Evolutionary conservation across 1,284 basidiomycete genomes (phyloP).

Genomic region (Cutaneotrichosporon spelunceum): DNA sequence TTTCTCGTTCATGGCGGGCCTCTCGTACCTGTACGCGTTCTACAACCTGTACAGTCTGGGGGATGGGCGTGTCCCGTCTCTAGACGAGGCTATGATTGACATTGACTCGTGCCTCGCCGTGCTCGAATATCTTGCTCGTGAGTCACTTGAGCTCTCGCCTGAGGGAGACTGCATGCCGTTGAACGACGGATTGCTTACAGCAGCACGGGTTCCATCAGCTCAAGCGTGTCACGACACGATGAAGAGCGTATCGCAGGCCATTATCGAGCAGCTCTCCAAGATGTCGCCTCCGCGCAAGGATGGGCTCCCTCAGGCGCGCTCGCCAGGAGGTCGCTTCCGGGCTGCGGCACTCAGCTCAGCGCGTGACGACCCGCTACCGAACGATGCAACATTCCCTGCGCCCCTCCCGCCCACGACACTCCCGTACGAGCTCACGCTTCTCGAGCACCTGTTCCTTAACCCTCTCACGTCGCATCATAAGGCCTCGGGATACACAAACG

Average conservation of each 20-base stretch:
- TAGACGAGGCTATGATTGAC: constrained; percentile 51
- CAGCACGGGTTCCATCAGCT: constrained; percentile 51
- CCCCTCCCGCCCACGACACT: constrained; percentile 46
- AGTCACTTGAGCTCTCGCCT: constrained; percentile 23
- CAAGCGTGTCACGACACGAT: constrained; percentile 50
- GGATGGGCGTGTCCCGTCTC: constrained; percentile 45
- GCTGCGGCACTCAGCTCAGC: constrained; percentile 42
- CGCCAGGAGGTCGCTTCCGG: constrained; percentile 33
- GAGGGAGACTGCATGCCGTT: neutral
- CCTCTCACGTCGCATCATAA: constrained; percentile 50
- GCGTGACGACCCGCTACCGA: constrained; percentile 42
- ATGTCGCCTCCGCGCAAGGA: constrained; percentile 27
- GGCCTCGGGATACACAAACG: constrained; percentile 49
- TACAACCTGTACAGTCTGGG: constrained; percentile 52
- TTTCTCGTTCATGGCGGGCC: constrained; percentile 51
- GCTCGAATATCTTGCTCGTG: constrained; percentile 51
- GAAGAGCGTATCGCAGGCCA: constrained; percentile 47
- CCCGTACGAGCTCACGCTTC: constrained; percentile 50
- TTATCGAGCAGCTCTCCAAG: constrained; percentile 46
- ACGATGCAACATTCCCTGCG: constrained; percentile 42
- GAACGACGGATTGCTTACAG: neutral
- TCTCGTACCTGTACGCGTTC: constrained; percentile 52
- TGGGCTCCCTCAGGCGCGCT: constrained; percentile 18
- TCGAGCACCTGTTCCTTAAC: constrained; percentile 53
- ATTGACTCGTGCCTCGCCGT: constrained; percentile 51